Conservation (phyloP, 345 rosid species). For the Aurinia saxatilis region DNA sequence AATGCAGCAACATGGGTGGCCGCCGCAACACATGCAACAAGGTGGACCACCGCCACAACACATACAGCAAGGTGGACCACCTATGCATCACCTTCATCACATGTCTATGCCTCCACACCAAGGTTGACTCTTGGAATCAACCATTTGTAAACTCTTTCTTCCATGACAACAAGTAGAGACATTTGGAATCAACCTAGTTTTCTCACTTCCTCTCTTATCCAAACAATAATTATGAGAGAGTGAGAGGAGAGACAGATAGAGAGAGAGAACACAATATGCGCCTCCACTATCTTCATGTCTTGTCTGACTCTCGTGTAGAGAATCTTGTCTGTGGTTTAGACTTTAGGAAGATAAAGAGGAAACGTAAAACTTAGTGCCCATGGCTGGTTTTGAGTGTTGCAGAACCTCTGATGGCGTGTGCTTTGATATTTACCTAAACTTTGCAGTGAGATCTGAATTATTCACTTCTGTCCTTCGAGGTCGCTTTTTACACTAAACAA, state of each 20-base stretch:
- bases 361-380: not conserved
- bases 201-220: conserved; percentile 4
- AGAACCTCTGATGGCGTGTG: conserved; percentile 29
- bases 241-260: not conserved
- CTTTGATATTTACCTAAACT: conserved; percentile 11
- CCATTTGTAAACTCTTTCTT: conserved; percentile 21
- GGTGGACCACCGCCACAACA: conserved; percentile 52
- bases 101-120: conserved; percentile 70
- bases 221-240: not conserved
- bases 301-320: conserved; percentile 10
- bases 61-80: conserved; percentile 31
- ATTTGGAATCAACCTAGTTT: not conserved
- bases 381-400: conserved; percentile 12
- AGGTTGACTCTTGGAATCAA: conserved; percentile 14
- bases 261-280: not conserved
- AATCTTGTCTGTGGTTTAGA: conserved; percentile 9
- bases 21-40: conserved; percentile 39
- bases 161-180: too few species aligned
- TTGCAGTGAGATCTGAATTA: not conserved
- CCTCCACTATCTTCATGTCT: conserved; percentile 3
- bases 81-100: conserved; percentile 57
- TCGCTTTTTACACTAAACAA: conserved; percentile 24
- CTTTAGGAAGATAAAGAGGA: not conserved
- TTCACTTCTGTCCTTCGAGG: conserved; percentile 12
- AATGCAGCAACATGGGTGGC: conserved; percentile 62